phyloP scores from a whole-genome alignment of 257 asterid genomes.

The Lantana camara region DNA sequence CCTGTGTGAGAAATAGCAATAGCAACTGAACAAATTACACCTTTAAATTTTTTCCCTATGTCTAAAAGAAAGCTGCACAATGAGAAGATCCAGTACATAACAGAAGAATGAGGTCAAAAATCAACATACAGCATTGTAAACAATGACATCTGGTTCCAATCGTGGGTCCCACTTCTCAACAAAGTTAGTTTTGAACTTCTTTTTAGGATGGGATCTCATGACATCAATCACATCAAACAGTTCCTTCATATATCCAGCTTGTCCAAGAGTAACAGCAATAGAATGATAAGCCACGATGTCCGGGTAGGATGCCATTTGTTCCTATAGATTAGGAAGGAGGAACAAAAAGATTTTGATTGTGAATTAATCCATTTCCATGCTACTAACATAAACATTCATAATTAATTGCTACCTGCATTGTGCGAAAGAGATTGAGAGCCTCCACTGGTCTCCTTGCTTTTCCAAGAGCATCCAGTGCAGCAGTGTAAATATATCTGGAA shows the following conservation, averaged over 20 bases:
- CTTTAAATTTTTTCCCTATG: not conserved
- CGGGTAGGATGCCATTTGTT: conserved; percentile 80
- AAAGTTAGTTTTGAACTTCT: conserved; percentile 68
- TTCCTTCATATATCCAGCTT: conserved; percentile 96
- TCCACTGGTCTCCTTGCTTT: conserved; percentile 94
- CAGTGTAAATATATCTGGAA: conserved; percentile 70
- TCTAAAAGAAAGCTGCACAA: not conserved
- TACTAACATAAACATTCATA: conserved; percentile 15
- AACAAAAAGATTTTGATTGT: conserved; percentile 13
- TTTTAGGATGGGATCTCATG: conserved; percentile 87
- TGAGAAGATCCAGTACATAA: not conserved
- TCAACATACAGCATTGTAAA: conserved; percentile 83
- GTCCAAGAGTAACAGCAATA: conserved; percentile 96
- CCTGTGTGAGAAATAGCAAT: conserved; percentile 46
- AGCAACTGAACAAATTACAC: conserved; percentile 20
- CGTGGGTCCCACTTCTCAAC: conserved; percentile 92
- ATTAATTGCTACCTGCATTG: conserved; percentile 68
- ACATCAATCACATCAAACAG: conserved; percentile 86
- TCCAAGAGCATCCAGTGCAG: conserved; percentile 88
- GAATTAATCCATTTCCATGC: conserved; percentile 6
- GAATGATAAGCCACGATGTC: conserved; percentile 84
- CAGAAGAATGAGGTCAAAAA: conserved; percentile 3
- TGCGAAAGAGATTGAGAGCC: conserved; percentile 78
- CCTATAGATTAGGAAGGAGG: conserved; percentile 39
- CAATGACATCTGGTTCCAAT: conserved; percentile 78